Conservation (phyloP, 805 yeast genomes). For the Scheffersomyces lignosus region DNA sequence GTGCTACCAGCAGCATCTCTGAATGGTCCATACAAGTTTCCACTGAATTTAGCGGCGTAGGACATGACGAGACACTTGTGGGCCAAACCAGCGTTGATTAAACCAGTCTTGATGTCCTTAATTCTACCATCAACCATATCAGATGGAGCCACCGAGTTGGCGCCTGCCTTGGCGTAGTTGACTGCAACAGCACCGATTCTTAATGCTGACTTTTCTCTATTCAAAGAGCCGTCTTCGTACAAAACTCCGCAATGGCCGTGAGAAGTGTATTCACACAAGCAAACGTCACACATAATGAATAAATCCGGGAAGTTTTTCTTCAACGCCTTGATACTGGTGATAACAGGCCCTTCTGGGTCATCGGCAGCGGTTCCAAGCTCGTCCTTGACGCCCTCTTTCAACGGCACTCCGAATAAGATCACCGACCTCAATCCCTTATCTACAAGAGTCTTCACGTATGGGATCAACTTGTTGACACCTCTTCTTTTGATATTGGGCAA, state of each 20-base stretch:
- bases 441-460: constrained; percentile 68
- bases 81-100: constrained; percentile 78
- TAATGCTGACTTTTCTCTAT: constrained; percentile 69
- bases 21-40: constrained; percentile 93
- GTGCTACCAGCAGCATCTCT: constrained; percentile 95
- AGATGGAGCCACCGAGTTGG: constrained; percentile 92
- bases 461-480: constrained; percentile 77
- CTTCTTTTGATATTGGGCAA: constrained; percentile 86
- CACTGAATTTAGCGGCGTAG: constrained; percentile 91
- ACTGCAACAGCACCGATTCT: constrained; percentile 94
- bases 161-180: constrained; percentile 94
- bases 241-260: constrained; percentile 98
- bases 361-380: constrained; percentile 86
- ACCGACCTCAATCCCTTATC: constrained; percentile 83
- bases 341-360: constrained; percentile 95
- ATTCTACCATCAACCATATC: constrained; percentile 98
- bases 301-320: constrained; percentile 71
- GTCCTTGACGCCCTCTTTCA: constrained; percentile 76
- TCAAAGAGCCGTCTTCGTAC: constrained; percentile 81
- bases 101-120: constrained; percentile 80
- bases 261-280: constrained; percentile 92
- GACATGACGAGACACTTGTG: constrained; percentile 89
- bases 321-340: constrained; percentile 68
- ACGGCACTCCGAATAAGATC: constrained; percentile 88
- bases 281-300: constrained; percentile 90